A percentile compares a stretch with the other conserved stretches of the same genome.
These are phyloP conservation scores for Ambrosiella beaveri DNA, from an alignment of 2,329 filamentous ascomycete species.

Conservation along the genomic window DNA sequence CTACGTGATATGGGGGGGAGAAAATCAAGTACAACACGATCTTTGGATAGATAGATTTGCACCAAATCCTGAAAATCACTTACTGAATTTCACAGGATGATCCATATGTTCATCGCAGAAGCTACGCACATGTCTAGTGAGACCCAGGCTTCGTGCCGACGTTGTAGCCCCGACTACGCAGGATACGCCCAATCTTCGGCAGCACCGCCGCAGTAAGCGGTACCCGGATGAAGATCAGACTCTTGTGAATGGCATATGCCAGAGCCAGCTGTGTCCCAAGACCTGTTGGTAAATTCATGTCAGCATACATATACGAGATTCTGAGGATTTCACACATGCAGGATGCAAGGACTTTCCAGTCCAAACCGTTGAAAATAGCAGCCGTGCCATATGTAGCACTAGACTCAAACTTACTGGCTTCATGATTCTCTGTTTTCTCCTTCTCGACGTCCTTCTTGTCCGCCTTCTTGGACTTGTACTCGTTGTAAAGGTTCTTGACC, in stretches of 20 bases:
- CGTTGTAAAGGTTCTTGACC: conserved; percentile 21
- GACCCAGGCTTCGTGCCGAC: conserved; percentile 52
- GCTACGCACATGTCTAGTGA: background rate
- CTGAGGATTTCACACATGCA: background rate
- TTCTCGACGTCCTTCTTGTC: conserved; percentile 29
- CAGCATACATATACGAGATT: background rate
- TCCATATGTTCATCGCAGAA: no score
- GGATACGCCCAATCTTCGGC: conserved; percentile 80
- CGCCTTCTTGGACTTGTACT: conserved; percentile 20
- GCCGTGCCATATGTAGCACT: background rate
- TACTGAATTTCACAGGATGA: no score
- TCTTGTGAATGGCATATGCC: conserved; percentile 95
- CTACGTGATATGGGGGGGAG: no score
- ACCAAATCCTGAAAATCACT: no score
- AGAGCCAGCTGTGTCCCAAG: conserved; percentile 70
- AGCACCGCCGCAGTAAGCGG: conserved; percentile 79
- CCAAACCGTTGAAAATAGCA: background rate
- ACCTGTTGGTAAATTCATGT: conserved; percentile 23
- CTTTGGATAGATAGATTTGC: no score
- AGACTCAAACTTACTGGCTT: conserved; percentile 50
- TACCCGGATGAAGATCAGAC: conserved; percentile 89
- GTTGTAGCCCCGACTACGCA: conserved; percentile 83
- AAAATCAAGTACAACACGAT: no score
- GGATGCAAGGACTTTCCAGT: background rate
- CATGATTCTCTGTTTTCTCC: background rate